phyloP scores from a whole-genome alignment of 106 monocot genomes.

The Agapanthus africanus region DNA sequence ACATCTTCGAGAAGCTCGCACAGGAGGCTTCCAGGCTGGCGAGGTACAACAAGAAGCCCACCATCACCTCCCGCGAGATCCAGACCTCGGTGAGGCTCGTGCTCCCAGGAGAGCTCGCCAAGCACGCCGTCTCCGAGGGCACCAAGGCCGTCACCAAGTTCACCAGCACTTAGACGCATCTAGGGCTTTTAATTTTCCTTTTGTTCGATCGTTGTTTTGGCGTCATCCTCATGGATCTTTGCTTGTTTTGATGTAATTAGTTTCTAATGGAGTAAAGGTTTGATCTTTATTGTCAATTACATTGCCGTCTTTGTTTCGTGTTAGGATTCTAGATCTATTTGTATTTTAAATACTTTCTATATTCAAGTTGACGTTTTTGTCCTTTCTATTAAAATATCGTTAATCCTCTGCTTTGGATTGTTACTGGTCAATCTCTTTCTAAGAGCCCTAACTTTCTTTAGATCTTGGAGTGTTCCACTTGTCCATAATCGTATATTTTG shows the following conservation, averaged over 20 bases:
- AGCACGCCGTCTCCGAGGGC: conserved; percentile 60
- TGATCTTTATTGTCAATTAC: neutral
- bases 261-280: neutral
- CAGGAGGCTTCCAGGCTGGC: conserved; percentile 55
- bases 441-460: neutral
- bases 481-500: neutral
- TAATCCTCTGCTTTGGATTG: no score
- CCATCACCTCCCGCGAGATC: no score
- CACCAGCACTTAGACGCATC: conserved; percentile 25
- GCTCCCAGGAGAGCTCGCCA: conserved; percentile 74
- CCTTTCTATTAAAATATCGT: neutral
- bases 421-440: no score
- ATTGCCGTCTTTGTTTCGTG: neutral
- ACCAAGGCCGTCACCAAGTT: conserved; percentile 52
- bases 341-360: neutral
- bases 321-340: no score
- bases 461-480: neutral
- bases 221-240: neutral
- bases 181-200: neutral
- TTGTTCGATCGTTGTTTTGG: neutral
- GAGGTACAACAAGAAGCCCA: conserved; percentile 81
- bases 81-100: conserved; percentile 78
- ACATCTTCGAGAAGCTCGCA: conserved; percentile 98
- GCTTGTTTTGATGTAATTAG: neutral
- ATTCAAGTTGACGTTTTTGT: neutral